Percentiles rank a stretch among this genome's conserved stretches.
phyloP scores from a whole-genome alignment of 257 asterid genomes.

The Solanum virginianum region DNA sequence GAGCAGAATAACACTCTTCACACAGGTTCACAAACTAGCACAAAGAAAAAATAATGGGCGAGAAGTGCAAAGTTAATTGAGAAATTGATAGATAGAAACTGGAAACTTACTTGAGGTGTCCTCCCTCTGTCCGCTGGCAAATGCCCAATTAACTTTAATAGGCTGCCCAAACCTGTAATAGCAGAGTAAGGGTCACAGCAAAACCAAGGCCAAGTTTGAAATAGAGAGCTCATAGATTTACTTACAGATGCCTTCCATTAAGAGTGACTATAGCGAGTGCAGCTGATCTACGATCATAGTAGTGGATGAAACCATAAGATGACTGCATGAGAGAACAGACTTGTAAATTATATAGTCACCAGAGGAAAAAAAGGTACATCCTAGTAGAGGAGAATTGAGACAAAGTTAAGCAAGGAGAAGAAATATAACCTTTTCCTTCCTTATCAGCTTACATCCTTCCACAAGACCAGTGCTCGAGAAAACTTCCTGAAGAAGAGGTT shows the following conservation, averaged over 20 bases:
- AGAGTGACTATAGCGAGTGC: constrained; percentile 37
- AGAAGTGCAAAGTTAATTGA: neutral
- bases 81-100: neutral
- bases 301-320: constrained; percentile 38
- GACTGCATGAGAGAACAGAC: constrained; percentile 21
- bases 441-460: constrained; percentile 78
- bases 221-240: neutral
- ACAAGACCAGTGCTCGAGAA: constrained; percentile 79
- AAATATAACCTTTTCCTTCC: constrained; percentile 67
- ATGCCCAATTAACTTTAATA: constrained; percentile 94
- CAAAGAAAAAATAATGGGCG: neutral
- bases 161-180: constrained; percentile 90
- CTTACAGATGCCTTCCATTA: constrained; percentile 56
- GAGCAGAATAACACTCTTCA: neutral
- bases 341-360: neutral
- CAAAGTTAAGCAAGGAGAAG: neutral
- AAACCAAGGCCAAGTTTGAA: neutral
- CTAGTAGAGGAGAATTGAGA: neutral
- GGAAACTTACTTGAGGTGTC: constrained; percentile 66
- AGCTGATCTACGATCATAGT: constrained; percentile 40
- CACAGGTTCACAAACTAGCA: neutral
- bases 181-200: neutral
- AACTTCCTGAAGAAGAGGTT: constrained; percentile 85
- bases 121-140: constrained; percentile 87
- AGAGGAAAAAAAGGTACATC: neutral